Base-by-base conservation (phyloP, 495 filamentous ascomycete species). In the Neurospora pannonica region DNA sequence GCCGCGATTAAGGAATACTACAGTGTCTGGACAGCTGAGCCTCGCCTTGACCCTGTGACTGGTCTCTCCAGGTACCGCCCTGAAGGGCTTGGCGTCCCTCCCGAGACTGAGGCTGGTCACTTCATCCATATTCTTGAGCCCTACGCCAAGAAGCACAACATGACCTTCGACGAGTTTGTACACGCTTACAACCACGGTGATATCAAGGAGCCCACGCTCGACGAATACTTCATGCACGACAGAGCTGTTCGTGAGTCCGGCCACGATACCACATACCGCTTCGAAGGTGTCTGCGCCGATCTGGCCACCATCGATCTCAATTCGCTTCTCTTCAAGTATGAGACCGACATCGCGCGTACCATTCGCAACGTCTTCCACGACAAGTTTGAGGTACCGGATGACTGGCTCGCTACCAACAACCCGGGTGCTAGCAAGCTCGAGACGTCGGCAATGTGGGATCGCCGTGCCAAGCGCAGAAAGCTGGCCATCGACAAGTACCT, bases 1-100 rank as follows among this genome's bases (percentile, higher is more conserved):
- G 96, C 96, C 7, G 97, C 95, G 4, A 97, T 98, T 82, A 98
- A 98, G 81, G 96, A 99, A 76, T 99, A 99, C 81, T 88, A 97
- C 82, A 93, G 87, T 70, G 93, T 97, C 13, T 99, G 96, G 96
- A 93, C 89, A 82, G 84, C 90, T 8, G 86, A 89, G 70, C 96
- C 96, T 15, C 90, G 96, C 31, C 84, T 92, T 38, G 96, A 99
- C 79, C 89, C 87, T 0, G 88, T 86, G 15, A 92, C 93, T 24
- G 94, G 94, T n/a, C 87, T 99, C 3, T 97, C 94, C 2, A 87
- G 94, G 74, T 99, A 99, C 81, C 89, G 94, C 38, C 94, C 96
- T 2, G 90, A 94, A 79, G 95, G 96, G n/a, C 81, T 90, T 28
- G 96, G 96, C 11, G 93, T 98, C 40, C 96, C 96, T 2, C 96